These are phyloP conservation scores for Asterophora parasitica DNA, from an alignment of 768 basidiomycete genomes.

Conservation along the genomic window DNA sequence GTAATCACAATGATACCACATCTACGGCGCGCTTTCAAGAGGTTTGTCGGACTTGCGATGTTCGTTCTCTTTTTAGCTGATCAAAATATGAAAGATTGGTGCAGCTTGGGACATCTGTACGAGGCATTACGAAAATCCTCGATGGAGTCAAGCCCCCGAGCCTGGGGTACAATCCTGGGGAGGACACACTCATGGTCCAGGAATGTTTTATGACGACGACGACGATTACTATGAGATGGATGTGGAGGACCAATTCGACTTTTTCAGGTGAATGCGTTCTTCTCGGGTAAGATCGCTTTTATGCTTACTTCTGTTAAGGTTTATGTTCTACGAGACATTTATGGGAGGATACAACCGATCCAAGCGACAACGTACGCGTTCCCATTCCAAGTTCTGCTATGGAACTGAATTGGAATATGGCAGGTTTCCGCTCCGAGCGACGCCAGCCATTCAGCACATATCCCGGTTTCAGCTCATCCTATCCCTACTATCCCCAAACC, in stretches of 20 bases:
- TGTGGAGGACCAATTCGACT: constrained; percentile 25
- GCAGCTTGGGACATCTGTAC: constrained; percentile 31
- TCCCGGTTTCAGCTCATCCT: too few species aligned
- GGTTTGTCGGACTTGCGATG: constrained; percentile 14
- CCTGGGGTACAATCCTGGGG: neutral
- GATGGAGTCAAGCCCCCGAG: constrained; percentile 20
- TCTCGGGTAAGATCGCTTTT: neutral
- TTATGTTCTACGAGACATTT: constrained; percentile 30
- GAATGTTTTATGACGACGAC: constrained; percentile 5
- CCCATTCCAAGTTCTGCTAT: neutral
- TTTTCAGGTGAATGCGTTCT: constrained; percentile 23
- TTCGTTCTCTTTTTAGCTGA: constrained; percentile 8
- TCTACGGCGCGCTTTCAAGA: constrained; percentile 33
- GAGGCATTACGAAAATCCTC: constrained; percentile 31
- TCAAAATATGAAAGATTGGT: constrained; percentile 26
- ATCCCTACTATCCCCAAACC: too few species aligned
- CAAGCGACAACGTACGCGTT: constrained; percentile 24
- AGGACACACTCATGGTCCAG: neutral
- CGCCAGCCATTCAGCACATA: neutral
- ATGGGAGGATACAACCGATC: constrained; percentile 22
- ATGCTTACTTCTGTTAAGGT: constrained; percentile 18
- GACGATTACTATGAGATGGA: constrained; percentile 26
- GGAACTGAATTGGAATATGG: neutral
- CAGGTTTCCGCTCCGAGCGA: constrained; percentile 27
- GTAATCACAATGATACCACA: constrained; percentile 27